Conservation (phyloP, 495 filamentous ascomycete species). For the Sporormia fimetaria region DNA sequence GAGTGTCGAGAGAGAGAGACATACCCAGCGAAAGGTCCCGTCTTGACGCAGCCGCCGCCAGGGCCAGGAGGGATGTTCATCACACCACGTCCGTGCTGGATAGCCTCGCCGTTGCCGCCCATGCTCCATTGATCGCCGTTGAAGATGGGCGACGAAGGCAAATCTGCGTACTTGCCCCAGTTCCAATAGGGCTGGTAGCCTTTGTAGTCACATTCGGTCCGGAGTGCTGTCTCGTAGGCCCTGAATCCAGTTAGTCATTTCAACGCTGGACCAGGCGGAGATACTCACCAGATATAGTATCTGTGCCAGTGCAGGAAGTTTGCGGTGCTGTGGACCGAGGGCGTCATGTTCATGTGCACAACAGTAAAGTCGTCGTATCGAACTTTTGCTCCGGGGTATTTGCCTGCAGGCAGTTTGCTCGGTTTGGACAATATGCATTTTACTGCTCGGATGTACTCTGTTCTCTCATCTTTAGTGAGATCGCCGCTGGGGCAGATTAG, state of each 20-base stretch:
- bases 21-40: slow-evolving; percentile 19
- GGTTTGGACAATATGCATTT: slow-evolving; percentile 20
- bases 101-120: slow-evolving; percentile 20
- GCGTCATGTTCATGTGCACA: slow-evolving; percentile 23
- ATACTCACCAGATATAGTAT: slow-evolving; percentile 19
- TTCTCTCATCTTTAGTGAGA: slow-evolving; percentile 18
- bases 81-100: slow-evolving; percentile 8
- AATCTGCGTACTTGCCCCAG: slow-evolving; percentile 20
- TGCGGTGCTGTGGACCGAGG: slow-evolving; percentile 17
- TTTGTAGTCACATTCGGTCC: slow-evolving; percentile 21
- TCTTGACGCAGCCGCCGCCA: slow-evolving; percentile 21
- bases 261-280: background rate
- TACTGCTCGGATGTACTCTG: slow-evolving; percentile 20
- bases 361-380: slow-evolving; percentile 24
- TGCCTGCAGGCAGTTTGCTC: slow-evolving; percentile 10
- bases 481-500: slow-evolving; percentile 10
- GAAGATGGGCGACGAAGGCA: slow-evolving; percentile 18
- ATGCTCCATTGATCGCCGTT: slow-evolving; percentile 18
- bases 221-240: slow-evolving; percentile 24
- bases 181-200: slow-evolving; percentile 24
- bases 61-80: slow-evolving; percentile 14
- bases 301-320: slow-evolving; percentile 25
- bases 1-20: background rate
- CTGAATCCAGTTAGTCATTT: slow-evolving; percentile 3
- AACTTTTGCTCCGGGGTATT: slow-evolving; percentile 18